Evolutionary conservation across 2,329 filamentous ascomycete species (phyloP), one percentile per base, ranked within the genome.

Genomic region (Thielaviopsis populi): DNA sequence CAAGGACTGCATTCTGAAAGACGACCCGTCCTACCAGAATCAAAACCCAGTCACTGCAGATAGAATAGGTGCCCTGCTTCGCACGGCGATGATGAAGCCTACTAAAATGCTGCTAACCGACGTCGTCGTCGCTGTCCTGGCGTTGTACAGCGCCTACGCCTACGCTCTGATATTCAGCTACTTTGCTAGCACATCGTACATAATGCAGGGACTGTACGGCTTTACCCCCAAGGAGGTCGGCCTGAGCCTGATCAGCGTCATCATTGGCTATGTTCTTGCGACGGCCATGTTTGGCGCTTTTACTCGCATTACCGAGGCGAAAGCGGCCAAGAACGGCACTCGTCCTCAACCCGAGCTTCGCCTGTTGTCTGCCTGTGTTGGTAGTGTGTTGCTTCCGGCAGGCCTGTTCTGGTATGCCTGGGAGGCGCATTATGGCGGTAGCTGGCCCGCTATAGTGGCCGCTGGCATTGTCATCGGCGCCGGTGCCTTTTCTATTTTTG

Each of bases 351-450:
- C 83, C 0, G 83, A 86, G 70, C 74, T 84, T 66, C 74, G 83
- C 0, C 73, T 87, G 11, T 80, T 83, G 65, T 76, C 78, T 0
- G 80, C 81, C 17, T 83, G 85, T 79, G 71, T 83, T 8, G 82
- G 81, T 0, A 79, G 79, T 65, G 53, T 81, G 15, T 77, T 78
- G 0, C 70, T 84, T 6, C 80, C 81, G 0, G 61, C 80, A 0
- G 77, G 77, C 0, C 69, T 85, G 10, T 84, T 84, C 68, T 83
- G 82, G 80, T 83, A 83, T 67, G 81, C 77, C 0, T 85, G 83
- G 83, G 78, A 79, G 1, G 78, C 79, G 0, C 71, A 74, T 3
- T 65, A 67, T 0, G 73, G 73, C 6, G 69, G 79, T 1, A 75
- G 76, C 2, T 84, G 81, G 79, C 77, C 75, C 0, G 76, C 76